Percentiles rank a stretch among this genome's conserved stretches.
Conservation (phyloP, 768 basidiomycete genomes). For the Kwoniella mangroviensis region DNA sequence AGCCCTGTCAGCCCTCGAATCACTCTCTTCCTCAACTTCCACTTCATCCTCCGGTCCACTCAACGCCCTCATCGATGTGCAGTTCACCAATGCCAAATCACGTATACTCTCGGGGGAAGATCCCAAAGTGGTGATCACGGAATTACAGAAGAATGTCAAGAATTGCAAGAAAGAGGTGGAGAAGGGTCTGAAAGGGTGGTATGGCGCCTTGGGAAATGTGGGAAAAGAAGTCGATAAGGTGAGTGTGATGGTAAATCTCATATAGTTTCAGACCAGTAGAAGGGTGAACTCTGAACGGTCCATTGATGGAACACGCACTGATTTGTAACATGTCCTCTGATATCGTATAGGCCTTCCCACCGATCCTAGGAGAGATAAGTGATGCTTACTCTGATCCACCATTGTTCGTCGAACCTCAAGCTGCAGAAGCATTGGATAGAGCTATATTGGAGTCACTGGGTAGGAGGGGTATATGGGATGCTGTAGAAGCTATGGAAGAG, state of each 20-base stretch:
- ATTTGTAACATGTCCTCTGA: no score
- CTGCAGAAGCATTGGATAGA: slow-evolving; percentile 40
- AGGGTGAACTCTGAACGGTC: no score
- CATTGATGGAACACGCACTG: no score
- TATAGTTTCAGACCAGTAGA: no score
- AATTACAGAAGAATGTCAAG: slow-evolving; percentile 63
- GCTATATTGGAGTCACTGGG: slow-evolving; percentile 51
- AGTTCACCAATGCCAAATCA: slow-evolving; percentile 36
- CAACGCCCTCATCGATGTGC: slow-evolving; percentile 43
- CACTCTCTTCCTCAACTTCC: slow-evolving; percentile 39
- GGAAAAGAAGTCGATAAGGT: slow-evolving; percentile 94
- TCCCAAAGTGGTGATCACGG: slow-evolving; percentile 37
- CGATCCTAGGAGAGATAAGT: slow-evolving; percentile 44
- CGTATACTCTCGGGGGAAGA: slow-evolving; percentile 43
- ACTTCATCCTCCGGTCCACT: slow-evolving; percentile 45
- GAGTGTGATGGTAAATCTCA: slow-evolving; percentile 25
- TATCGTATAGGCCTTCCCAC: slow-evolving; percentile 44
- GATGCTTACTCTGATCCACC: slow-evolving; percentile 50
- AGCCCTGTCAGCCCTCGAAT: slow-evolving; percentile 48
- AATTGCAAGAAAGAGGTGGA: slow-evolving; percentile 80
- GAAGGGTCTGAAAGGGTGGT: slow-evolving; percentile 86
- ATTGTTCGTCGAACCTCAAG: slow-evolving; percentile 44
- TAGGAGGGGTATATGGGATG: slow-evolving; percentile 50
- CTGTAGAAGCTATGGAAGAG: slow-evolving; percentile 47
- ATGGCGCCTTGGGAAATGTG: slow-evolving; percentile 73